Evolutionary conservation across 2,329 filamentous ascomycete genomes (phyloP).

Genomic region (Raffaelea ambrosiae): DNA sequence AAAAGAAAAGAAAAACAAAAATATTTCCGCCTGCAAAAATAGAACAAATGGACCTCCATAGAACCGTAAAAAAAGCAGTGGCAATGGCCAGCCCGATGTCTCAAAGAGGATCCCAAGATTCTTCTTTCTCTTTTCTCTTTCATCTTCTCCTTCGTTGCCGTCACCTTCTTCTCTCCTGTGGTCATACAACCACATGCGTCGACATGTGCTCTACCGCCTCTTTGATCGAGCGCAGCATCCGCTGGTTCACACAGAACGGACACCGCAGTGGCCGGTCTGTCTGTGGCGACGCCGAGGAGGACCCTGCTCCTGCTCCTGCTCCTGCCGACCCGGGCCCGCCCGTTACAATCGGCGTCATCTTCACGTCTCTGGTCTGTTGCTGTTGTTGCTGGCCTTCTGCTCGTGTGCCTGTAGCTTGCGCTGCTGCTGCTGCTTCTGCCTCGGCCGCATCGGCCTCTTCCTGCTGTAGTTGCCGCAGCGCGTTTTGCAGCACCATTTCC

Average conservation of each 20-base stretch:
- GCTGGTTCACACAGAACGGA: conserved; percentile 53
- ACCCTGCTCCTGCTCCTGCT: background rate
- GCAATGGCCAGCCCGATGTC: too few relatives aligned
- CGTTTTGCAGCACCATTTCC: conserved; percentile 50
- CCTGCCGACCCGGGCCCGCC: background rate
- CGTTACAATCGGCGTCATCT: background rate
- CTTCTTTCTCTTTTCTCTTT: too few relatives aligned
- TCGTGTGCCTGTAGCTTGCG: conserved; percentile 17
- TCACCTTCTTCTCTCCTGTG: conserved; percentile 1
- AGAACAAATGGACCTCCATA: too few relatives aligned
- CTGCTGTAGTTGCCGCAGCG: conserved; percentile 48
- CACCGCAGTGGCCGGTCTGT: conserved; percentile 44
- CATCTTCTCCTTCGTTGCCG: background rate
- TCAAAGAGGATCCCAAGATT: too few relatives aligned
- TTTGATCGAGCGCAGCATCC: conserved; percentile 52
- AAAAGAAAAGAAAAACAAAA: too few relatives aligned
- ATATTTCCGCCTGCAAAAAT: too few relatives aligned
- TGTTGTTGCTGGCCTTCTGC: conserved; percentile 1
- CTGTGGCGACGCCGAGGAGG: conserved; percentile 26
- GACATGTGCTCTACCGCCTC: conserved; percentile 56
- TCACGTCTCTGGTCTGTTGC: conserved; percentile 13
- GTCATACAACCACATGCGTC: conserved; percentile 51
- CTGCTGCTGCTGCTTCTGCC: conserved; percentile 19
- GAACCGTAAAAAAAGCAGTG: too few relatives aligned
- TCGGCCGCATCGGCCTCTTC: conserved; percentile 51